These are phyloP conservation scores for Friedmanniomyces endolithicus DNA, from an alignment of 495 filamentous ascomycete species.

Conservation along the genomic window DNA sequence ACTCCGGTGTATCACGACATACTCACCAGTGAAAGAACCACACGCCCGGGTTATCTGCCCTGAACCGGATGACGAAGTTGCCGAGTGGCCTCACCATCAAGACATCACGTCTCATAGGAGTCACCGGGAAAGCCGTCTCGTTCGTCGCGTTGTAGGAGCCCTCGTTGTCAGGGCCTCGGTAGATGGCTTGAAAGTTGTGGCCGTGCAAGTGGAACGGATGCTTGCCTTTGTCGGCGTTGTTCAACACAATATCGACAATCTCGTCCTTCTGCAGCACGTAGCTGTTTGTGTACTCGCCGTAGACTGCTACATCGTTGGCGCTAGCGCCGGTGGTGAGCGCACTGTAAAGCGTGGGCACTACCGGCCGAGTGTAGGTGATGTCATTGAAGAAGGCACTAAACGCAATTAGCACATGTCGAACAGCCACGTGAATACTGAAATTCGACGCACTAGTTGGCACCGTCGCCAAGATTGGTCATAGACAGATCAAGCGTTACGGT, in stretches of 20 bases:
- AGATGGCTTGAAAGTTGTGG: constrained; percentile 65
- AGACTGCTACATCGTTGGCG: constrained; percentile 52
- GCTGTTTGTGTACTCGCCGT: constrained; percentile 60
- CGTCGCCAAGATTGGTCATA: constrained; percentile 61
- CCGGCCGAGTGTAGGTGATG: constrained; percentile 59
- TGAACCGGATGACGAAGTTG: constrained; percentile 37
- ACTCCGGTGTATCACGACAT: neutral
- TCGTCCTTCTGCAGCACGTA: constrained; percentile 55
- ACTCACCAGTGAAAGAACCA: constrained; percentile 51
- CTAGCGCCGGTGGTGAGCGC: constrained; percentile 51
- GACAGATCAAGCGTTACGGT: constrained; percentile 50
- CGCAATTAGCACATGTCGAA: neutral
- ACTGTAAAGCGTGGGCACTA: constrained; percentile 71
- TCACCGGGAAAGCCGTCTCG: constrained; percentile 31
- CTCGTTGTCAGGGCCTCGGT: constrained; percentile 40
- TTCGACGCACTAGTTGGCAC: constrained; percentile 54
- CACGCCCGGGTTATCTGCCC: constrained; percentile 50
- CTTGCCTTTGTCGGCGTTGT: constrained; percentile 60
- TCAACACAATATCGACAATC: constrained; percentile 65
- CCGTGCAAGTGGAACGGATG: constrained; percentile 89
- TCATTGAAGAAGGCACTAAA: constrained; percentile 67
- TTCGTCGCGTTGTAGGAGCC: constrained; percentile 34
- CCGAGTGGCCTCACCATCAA: constrained; percentile 39
- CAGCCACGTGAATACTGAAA: neutral
- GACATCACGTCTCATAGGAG: constrained; percentile 49